Conservation (phyloP, 2,329 filamentous ascomycete species). For the Aspergillus sp. region DNA sequence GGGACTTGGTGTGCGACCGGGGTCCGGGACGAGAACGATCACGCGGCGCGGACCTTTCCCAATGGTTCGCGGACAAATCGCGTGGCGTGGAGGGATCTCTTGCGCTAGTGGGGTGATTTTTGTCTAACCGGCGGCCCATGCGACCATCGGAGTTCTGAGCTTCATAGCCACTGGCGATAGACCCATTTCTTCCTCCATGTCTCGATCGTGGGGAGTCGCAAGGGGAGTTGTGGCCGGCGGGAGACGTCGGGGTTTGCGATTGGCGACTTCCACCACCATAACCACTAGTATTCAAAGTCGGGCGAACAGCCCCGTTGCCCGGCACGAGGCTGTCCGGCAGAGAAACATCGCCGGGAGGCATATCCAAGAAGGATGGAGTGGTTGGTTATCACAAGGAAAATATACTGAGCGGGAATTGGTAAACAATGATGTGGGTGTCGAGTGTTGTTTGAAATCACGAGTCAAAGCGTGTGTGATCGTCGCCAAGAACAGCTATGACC, state of each 20-base stretch:
- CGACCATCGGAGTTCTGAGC: constrained; percentile 23
- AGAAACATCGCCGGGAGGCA: constrained; percentile 35
- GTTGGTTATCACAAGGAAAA: too few species aligned
- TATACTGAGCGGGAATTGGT: too few species aligned
- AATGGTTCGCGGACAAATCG: constrained; percentile 21
- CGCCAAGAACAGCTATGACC: not conserved
- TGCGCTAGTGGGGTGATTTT: constrained; percentile 13
- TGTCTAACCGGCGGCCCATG: constrained; percentile 24
- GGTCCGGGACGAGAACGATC: constrained; percentile 31
- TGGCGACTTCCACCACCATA: constrained; percentile 26
- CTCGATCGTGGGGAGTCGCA: constrained; percentile 30
- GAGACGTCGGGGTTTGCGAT: constrained; percentile 34
- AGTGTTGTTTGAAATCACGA: not conserved
- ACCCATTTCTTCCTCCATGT: constrained; percentile 16
- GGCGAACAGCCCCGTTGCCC: constrained; percentile 32
- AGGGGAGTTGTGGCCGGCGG: constrained; percentile 27
- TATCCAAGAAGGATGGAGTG: constrained; percentile 17
- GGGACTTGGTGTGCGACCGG: constrained; percentile 30
- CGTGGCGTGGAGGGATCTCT: constrained; percentile 16
- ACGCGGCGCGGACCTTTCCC: constrained; percentile 26
- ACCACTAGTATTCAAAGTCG: constrained; percentile 29
- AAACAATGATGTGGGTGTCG: too few species aligned
- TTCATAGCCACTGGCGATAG: constrained; percentile 16
- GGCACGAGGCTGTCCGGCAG: constrained; percentile 37
- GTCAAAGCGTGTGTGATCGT: not conserved